Evolutionary conservation across 1,139 yeast genomes (phyloP).

Genomic region (Yamadazyma taylorii): DNA sequence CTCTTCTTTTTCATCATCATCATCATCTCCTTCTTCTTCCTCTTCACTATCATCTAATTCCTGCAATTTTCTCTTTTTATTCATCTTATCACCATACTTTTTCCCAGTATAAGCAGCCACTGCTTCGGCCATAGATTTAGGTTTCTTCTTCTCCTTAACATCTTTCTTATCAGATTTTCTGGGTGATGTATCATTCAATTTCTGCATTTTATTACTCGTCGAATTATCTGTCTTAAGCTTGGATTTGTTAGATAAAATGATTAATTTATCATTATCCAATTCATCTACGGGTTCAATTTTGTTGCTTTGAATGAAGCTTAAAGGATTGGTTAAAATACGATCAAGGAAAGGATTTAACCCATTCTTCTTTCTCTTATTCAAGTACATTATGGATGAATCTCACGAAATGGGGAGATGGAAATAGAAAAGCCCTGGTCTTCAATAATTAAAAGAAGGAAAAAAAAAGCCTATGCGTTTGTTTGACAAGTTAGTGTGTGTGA

Average conservation of each 20-base stretch:
- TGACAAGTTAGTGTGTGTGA: no score
- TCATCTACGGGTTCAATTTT: conserved; percentile 18
- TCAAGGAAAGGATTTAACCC: conserved; percentile 48
- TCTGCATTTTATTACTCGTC: conserved; percentile 4
- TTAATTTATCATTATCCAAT: conserved; percentile 36
- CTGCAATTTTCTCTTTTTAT: conserved; percentile 24
- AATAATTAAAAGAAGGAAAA: no score
- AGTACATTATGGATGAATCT: no score
- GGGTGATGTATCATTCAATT: conserved; percentile 4
- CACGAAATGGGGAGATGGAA: no score
- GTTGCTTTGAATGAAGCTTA: conserved; percentile 53
- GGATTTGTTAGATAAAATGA: conserved; percentile 32
- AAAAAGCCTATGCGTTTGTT: no score
- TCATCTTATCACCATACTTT: conserved; percentile 42
- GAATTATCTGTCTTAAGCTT: not conserved
- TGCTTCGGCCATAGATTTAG: conserved; percentile 60
- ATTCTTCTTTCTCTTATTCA: conserved; percentile 15
- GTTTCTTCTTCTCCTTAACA: conserved; percentile 24
- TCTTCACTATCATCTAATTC: conserved; percentile 24
- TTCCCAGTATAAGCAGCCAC: conserved; percentile 60
- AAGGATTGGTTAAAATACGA: conserved; percentile 57
- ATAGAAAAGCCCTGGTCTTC: no score
- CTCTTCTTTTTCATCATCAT: conserved; percentile 24
- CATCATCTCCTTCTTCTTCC: conserved; percentile 23
- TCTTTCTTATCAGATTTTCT: not conserved